These are phyloP conservation scores for Stephania cephalantha DNA, from an alignment of 164 flowering plant genomes.

Conservation along the genomic window DNA sequence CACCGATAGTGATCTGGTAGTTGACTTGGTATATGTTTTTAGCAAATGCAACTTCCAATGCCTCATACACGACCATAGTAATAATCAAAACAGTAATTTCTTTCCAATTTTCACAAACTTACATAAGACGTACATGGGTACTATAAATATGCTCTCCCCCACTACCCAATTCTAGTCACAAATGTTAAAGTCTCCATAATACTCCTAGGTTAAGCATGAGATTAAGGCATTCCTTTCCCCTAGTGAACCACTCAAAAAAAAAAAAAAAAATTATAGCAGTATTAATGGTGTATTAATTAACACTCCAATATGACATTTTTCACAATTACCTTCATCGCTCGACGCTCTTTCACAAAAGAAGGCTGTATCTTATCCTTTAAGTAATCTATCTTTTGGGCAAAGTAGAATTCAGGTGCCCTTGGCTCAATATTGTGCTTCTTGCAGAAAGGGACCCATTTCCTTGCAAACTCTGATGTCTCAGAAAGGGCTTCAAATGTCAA, in stretches of 20 bases:
- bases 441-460: constrained; percentile 99
- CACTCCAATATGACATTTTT: not conserved
- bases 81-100: not conserved
- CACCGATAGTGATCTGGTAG: not conserved
- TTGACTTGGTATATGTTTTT: not conserved
- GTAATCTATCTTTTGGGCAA: constrained; percentile 91
- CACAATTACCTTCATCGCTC: constrained; percentile 85
- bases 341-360: constrained; percentile 92
- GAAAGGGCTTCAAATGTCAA: constrained; percentile 91
- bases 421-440: constrained; percentile 94
- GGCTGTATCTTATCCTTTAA: constrained; percentile 95
- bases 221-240: not conserved
- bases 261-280: too few species aligned
- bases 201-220: not conserved
- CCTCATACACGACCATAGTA: not conserved
- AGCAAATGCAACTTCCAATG: not conserved
- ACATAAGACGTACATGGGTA: not conserved
- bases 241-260: not conserved
- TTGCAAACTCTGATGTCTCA: constrained; percentile 95
- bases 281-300: not conserved
- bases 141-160: not conserved
- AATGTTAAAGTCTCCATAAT: not conserved
- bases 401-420: constrained; percentile 96
- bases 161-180: not conserved
- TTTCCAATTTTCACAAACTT: not conserved